Conservation (phyloP, 768 basidiomycete species). For the Boletus fagicola region DNA sequence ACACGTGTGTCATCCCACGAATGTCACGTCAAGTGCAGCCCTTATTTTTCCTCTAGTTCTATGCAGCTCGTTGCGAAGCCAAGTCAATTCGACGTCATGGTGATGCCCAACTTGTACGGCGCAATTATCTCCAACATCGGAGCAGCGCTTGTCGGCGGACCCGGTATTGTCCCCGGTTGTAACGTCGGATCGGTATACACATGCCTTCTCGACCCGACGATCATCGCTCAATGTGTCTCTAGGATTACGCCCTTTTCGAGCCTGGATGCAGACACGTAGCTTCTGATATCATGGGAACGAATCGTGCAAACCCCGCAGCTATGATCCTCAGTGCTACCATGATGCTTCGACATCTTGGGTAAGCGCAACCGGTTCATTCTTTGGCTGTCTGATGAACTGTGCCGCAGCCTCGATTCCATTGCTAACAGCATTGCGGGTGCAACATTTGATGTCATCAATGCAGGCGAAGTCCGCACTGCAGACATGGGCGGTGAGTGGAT, state of each 20-base stretch:
- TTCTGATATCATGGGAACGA: constrained; percentile 94
- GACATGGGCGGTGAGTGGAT: constrained; percentile 85
- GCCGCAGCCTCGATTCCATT: constrained; percentile 75
- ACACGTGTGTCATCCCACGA: constrained; percentile 60
- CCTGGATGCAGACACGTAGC: constrained; percentile 97
- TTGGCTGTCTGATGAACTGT: constrained; percentile 7
- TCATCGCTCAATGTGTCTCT: not conserved
- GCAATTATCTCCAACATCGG: constrained; percentile 98
- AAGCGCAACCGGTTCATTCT: constrained; percentile 31
- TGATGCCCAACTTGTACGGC: constrained; percentile 97
- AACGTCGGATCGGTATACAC: constrained; percentile 85
- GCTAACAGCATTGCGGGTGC: constrained; percentile 93
- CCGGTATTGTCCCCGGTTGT: constrained; percentile 96
- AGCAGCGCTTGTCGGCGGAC: constrained; percentile 96
- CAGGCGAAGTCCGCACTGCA: constrained; percentile 84
- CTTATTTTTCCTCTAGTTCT: constrained; percentile 50
- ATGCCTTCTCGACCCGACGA: not conserved
- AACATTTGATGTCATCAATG: constrained; percentile 89
- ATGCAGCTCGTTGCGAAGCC: constrained; percentile 99
- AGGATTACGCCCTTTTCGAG: constrained; percentile 98
- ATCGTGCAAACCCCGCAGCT: constrained; percentile 94
- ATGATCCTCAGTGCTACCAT: constrained; percentile 97
- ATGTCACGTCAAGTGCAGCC: not conserved
- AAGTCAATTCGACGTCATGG: constrained; percentile 98
- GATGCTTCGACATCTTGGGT: constrained; percentile 97